These are phyloP conservation scores for Plasmodium malariae DNA, from an alignment of 169 alveolate species.

Conservation along the genomic window DNA sequence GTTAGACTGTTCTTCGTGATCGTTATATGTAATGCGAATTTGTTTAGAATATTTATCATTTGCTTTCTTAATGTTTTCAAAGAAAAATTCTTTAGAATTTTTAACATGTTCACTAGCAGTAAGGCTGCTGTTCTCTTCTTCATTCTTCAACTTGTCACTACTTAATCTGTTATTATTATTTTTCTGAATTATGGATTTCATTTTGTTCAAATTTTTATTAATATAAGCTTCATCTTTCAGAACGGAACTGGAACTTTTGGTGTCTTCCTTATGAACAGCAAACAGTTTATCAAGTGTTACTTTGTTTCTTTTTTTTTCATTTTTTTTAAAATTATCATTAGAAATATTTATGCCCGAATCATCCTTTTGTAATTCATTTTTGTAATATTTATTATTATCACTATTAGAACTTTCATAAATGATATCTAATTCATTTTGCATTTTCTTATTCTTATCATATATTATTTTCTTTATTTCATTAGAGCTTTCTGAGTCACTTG, in stretches of 20 bases:
- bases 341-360: background rate
- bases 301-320: conserved; percentile 30
- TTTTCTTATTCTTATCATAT: conserved; percentile 6
- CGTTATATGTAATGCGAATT: background rate
- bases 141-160: conserved; percentile 8
- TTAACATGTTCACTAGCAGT: conserved; percentile 33
- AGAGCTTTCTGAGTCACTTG: conserved; percentile 21
- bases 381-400: background rate
- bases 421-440: conserved; percentile 31
- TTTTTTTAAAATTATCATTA: background rate
- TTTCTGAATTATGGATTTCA: conserved; percentile 29
- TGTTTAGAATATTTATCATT: conserved; percentile 22
- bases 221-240: conserved; percentile 27
- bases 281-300: conserved; percentile 41
- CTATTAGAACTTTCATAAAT: conserved; percentile 15
- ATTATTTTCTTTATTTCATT: conserved; percentile 23
- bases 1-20: background rate
- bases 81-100: conserved; percentile 28
- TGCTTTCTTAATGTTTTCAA: conserved; percentile 7
- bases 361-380: background rate
- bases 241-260: background rate
- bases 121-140: conserved; percentile 25
- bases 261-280: conserved; percentile 8
- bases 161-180: conserved; percentile 38
- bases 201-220: conserved; percentile 42